phyloP scores from a whole-genome alignment of 1,139 yeast genomes.

The Candida labiduridarum region DNA sequence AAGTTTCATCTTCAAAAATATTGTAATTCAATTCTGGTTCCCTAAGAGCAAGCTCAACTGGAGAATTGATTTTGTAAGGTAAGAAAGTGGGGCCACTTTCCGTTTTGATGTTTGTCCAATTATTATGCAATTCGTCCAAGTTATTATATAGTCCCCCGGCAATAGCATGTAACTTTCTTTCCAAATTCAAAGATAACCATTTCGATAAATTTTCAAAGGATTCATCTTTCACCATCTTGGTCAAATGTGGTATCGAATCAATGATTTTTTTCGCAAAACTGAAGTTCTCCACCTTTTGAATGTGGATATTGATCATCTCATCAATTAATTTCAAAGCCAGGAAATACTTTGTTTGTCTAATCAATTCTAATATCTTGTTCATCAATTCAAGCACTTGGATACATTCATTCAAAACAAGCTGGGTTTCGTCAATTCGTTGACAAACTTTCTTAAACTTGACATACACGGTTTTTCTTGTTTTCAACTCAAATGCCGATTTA shows the following conservation, averaged over 20 bases:
- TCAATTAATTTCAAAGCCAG: constrained; percentile 85
- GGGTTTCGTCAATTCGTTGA: constrained; percentile 64
- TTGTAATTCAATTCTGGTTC: constrained; percentile 51
- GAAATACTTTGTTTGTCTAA: constrained; percentile 74
- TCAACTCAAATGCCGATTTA: constrained; percentile 64
- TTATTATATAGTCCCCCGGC: constrained; percentile 63
- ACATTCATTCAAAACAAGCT: constrained; percentile 63
- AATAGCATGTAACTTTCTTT: constrained; percentile 59
- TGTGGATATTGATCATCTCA: constrained; percentile 65
- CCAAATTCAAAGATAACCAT: constrained; percentile 68
- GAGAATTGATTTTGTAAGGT: constrained; percentile 76
- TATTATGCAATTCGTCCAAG: constrained; percentile 53
- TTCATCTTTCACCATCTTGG: constrained; percentile 75
- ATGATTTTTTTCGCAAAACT: constrained; percentile 75
- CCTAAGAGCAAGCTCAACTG: constrained; percentile 77
- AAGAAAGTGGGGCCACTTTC: constrained; percentile 41
- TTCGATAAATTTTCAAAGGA: constrained; percentile 72
- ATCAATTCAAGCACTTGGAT: constrained; percentile 84
- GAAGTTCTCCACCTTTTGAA: constrained; percentile 71
- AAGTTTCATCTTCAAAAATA: constrained; percentile 45
- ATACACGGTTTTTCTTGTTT: constrained; percentile 57
- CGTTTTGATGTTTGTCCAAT: constrained; percentile 53
- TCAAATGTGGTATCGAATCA: constrained; percentile 76
- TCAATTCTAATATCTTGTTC: constrained; percentile 81
- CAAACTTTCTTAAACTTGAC: constrained; percentile 60